Conservation (phyloP, 2,329 filamentous ascomycete genomes). For the Neophaeococcomyces mojaviensis region DNA sequence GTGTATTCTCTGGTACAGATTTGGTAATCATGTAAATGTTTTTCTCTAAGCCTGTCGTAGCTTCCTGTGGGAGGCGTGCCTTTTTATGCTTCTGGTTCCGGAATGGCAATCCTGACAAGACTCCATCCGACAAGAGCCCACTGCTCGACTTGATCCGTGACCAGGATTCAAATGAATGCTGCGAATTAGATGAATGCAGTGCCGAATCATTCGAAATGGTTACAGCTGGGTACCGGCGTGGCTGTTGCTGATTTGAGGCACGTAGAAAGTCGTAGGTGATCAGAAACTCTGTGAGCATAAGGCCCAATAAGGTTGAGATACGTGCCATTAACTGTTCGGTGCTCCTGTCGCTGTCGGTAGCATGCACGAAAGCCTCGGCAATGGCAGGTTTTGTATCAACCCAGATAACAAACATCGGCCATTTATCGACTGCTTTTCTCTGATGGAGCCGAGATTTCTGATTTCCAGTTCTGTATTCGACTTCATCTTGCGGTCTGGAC, state of each 20-base stretch:
- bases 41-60: background rate
- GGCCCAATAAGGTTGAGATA: background rate
- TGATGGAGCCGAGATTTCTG: conserved; percentile 36
- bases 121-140: background rate
- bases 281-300: conserved; percentile 3
- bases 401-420: conserved; percentile 83
- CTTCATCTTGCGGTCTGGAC: conserved; percentile 24
- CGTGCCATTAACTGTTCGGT: background rate
- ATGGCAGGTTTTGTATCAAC: conserved; percentile 40
- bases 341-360: background rate
- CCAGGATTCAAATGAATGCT: background rate
- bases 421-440: conserved; percentile 60
- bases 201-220: background rate
- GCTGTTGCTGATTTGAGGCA: background rate
- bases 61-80: background rate
- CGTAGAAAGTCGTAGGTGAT: background rate
- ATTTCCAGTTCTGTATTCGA: conserved; percentile 22
- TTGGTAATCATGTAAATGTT: too few relatives aligned
- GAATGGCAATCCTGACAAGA: conserved; percentile 6
- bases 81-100: background rate
- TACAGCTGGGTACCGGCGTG: background rate
- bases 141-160: conserved; percentile 7
- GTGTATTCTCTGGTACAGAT: too few relatives aligned
- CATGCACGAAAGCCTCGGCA: background rate
- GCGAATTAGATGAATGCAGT: background rate